A percentile compares a stretch with the other conserved stretches of the same genome.
Evolutionary conservation across 2,329 filamentous ascomycete species (phyloP).

Genomic region (Bipolaris cookei): DNA sequence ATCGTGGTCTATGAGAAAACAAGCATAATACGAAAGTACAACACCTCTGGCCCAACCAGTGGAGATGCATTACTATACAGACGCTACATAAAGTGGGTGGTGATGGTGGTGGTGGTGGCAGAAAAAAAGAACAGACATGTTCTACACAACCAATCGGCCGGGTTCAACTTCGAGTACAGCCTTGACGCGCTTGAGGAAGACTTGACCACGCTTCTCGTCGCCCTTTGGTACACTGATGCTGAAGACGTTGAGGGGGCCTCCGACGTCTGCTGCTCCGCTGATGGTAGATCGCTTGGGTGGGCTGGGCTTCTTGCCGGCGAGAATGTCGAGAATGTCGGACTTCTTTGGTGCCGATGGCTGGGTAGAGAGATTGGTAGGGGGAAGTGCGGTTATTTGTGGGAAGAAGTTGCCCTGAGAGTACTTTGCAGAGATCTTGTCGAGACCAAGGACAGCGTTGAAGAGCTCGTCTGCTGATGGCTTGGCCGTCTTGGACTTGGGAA

Average conservation of each 20-base stretch:
- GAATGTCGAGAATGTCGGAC: conserved; percentile 82
- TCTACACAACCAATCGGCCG: conserved; percentile 48
- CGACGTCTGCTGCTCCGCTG: conserved; percentile 31
- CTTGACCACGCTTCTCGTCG: conserved; percentile 80
- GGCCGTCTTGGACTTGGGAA: conserved; percentile 70
- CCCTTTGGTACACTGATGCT: conserved; percentile 77
- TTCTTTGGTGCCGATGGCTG: conserved; percentile 55
- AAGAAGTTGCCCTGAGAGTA: conserved; percentile 68
- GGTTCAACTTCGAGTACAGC: conserved; percentile 64
- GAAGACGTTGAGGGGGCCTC: conserved; percentile 74
- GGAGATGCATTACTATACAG: conserved; percentile 37
- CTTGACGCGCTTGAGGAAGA: conserved; percentile 89
- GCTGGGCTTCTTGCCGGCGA: conserved; percentile 52
- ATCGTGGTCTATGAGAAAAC: background rate
- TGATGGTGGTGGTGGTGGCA: too few relatives aligned
- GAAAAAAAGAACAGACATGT: background rate
- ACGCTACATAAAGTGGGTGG: conserved; percentile 17
- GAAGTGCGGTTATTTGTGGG: conserved; percentile 69
- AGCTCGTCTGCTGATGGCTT: conserved; percentile 79
- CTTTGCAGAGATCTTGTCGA: conserved; percentile 58
- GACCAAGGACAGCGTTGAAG: conserved; percentile 85
- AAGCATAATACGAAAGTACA: background rate
- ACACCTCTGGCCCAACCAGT: conserved; percentile 8
- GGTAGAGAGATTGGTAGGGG: conserved; percentile 35
- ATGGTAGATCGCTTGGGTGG: conserved; percentile 32